Base-by-base conservation (phyloP, 352 stramenopile species). In the Globisporangium nagaii region DNA sequence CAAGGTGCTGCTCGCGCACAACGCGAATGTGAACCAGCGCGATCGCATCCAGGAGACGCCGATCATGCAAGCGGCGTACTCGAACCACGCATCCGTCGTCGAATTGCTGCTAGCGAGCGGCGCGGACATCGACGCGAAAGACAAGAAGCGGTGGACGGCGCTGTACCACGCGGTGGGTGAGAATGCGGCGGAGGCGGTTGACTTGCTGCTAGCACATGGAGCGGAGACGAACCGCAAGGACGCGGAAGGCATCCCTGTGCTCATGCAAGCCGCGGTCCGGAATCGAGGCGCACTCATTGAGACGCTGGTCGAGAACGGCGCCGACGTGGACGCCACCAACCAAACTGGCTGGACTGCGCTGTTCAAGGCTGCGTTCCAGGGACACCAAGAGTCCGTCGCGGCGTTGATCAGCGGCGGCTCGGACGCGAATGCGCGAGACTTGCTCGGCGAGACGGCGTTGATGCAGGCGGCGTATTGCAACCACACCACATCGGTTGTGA, bases 41-140 rank as follows among this genome's bases (percentile, higher is more conserved):
- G 45, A 60, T 22, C n/a, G 37, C 34, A 47, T 50, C 34, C 25
- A 28, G 30, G 53, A 60, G 35, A 60, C 53, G n/a, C 32, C 53
- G n/a, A 50, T 58, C 40, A 58, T 58, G 51, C 51, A 58, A 11
- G 51, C 51, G 17, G 41, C 51, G 12, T 58, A 58, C 41, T 36
- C 30, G 30, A 50, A 58, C 22, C 53, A 60, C 36, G n/a, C 19
- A 20, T 15, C 11, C 5, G 12, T 42, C 8, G 53, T 53, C 43
- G 32, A 17, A 2, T 8, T 53, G 11, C 15, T 60, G 31, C 35
- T 60, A 3, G 27, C 24, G 24, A 32, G 46, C 19, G 43, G 53
- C 4, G 53, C 53, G 2, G n/a, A 36, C 11, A 41, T 60, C 19
- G 53, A 60, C 40, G 34, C 42, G 13, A 25, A 30, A 15, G 45